phyloP scores from a whole-genome alignment of 768 basidiomycete species.

The Amanita fuliginea region DNA sequence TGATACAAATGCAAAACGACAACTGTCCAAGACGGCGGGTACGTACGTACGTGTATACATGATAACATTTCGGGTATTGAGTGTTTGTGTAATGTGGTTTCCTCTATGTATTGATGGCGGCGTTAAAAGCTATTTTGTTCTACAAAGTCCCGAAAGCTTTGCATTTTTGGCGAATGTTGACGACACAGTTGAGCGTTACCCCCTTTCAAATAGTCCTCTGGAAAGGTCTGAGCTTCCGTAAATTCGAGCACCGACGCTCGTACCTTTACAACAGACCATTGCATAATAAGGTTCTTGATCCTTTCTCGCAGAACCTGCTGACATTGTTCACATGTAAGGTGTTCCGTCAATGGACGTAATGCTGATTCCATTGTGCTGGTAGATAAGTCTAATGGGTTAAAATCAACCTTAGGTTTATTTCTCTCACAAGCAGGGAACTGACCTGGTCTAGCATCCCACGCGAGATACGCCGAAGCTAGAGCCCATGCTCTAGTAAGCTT shows the following conservation, averaged over 20 bases:
- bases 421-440: conserved; percentile 11
- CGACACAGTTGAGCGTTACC: not conserved
- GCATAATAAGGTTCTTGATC: conserved; percentile 53
- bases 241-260: conserved; percentile 9
- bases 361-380: conserved; percentile 63
- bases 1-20: conserved; percentile 4
- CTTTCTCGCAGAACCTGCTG: conserved; percentile 50
- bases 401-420: not conserved
- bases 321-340: conserved; percentile 62
- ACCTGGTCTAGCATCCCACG: conserved; percentile 80
- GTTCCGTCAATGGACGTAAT: conserved; percentile 56
- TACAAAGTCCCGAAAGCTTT: not conserved
- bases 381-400: conserved; percentile 47
- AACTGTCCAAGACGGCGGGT: not conserved
- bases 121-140: not conserved
- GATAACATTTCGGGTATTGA: not conserved
- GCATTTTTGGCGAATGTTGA: not conserved
- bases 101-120: not conserved
- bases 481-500: conserved; percentile 75
- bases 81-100: not conserved
- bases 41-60: not conserved
- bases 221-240: conserved; percentile 2
- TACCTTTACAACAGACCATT: conserved; percentile 78
- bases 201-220: conserved; percentile 42
- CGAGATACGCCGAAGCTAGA: conserved; percentile 70